These are phyloP conservation scores for Tricholoma terreum DNA, from an alignment of 768 basidiomycete genomes.

Conservation along the genomic window DNA sequence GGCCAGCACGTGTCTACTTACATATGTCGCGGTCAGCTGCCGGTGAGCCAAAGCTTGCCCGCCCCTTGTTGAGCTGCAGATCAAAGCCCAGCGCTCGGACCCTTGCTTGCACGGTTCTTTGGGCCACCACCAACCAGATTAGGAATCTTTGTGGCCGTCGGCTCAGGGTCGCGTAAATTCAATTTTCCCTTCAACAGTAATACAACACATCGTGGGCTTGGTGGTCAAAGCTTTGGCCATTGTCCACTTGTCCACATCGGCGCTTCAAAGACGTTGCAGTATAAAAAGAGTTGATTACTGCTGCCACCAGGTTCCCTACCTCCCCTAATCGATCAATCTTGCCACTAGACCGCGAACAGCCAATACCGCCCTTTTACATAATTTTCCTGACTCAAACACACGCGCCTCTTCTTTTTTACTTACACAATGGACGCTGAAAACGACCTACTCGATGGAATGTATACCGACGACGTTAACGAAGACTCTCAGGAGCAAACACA, in stretches of 20 bases:
- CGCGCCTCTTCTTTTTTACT: background rate
- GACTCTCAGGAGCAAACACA: slow-evolving; percentile 39
- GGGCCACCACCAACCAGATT: background rate
- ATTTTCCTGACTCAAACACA: background rate
- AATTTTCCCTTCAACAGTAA: background rate
- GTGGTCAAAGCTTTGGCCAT: background rate
- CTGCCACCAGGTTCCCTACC: background rate
- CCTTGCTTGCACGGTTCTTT: background rate
- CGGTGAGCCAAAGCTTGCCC: background rate
- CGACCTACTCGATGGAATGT: slow-evolving; percentile 12
- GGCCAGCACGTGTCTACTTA: too few relatives aligned
- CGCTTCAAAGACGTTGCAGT: slow-evolving; percentile 29
- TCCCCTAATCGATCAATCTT: background rate
- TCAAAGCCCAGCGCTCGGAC: background rate
- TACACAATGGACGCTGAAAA: slow-evolving; percentile 14
- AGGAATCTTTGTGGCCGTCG: background rate
- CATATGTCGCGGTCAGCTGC: too few relatives aligned
- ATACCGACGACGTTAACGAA: slow-evolving; percentile 27
- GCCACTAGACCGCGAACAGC: background rate
- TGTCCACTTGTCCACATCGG: slow-evolving; percentile 12
- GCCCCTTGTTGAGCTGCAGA: background rate
- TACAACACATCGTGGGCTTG: background rate
- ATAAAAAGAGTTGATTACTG: slow-evolving; percentile 21
- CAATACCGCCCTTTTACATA: background rate
- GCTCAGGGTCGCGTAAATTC: background rate